A percentile compares a stretch with the other conserved stretches of the same genome.
Conservation (phyloP, 106 monocot genomes). For the Chionographis japonica region DNA sequence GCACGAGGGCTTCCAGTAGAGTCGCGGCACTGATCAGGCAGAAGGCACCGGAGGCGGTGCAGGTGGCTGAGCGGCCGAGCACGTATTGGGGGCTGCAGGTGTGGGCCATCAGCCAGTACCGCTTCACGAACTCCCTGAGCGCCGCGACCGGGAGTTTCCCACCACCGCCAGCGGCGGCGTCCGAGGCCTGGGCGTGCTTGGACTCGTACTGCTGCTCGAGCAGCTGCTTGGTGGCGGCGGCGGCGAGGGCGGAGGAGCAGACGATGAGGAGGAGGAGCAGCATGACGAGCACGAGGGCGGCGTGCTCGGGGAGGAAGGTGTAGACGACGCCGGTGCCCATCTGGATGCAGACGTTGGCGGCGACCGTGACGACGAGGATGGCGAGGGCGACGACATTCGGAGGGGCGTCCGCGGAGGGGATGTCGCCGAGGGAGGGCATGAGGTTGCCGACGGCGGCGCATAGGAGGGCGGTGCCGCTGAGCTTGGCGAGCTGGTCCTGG, state of each 20-base stretch:
- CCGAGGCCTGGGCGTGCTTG: not conserved
- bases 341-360: conserved; percentile 15
- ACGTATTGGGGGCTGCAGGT: conserved; percentile 13
- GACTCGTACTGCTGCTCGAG: conserved; percentile 1
- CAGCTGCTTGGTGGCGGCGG: not conserved
- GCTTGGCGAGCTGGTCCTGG: conserved; percentile 21
- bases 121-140: not conserved
- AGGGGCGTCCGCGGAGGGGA: conserved; percentile 4
- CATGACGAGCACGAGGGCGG: conserved; percentile 3
- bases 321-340: conserved; percentile 18
- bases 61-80: conserved; percentile 12
- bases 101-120: not conserved
- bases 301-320: conserved; percentile 8
- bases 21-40: not conserved
- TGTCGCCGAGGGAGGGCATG: conserved; percentile 21
- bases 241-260: conserved; percentile 7
- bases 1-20: not conserved
- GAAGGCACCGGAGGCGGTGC: conserved; percentile 13
- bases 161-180: not conserved
- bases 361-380: conserved; percentile 17
- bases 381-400: too few species aligned
- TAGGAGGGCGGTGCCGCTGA: conserved; percentile 18
- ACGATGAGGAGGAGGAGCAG: not conserved
- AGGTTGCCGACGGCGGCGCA: not conserved
- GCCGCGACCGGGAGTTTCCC: not conserved